Evolutionary conservation across 2,329 filamentous ascomycete genomes (phyloP).

Genomic region (Stromatinia cepivora): DNA sequence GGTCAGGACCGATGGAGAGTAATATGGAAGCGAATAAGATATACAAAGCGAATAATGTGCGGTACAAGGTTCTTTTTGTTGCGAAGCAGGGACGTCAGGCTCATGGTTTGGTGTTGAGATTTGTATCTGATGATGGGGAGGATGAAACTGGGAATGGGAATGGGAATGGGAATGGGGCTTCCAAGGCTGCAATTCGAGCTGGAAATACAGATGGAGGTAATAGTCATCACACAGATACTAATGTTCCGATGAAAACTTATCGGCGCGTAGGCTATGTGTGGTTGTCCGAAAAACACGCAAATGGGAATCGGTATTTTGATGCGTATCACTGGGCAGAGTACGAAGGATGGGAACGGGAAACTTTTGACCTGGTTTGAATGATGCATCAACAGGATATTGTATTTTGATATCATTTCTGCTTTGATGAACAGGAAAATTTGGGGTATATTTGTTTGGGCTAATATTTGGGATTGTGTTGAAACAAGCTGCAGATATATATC

Average conservation of each 20-base stretch:
- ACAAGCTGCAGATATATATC: too few species aligned
- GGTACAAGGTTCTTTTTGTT: not conserved
- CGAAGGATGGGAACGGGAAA: not conserved
- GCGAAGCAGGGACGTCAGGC: not conserved
- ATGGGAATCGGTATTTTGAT: not conserved
- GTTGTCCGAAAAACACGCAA: not conserved
- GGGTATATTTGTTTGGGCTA: too few species aligned
- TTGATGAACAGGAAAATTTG: too few species aligned
- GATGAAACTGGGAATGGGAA: not conserved
- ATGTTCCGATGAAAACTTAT: not conserved
- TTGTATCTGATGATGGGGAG: not conserved
- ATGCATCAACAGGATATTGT: too few species aligned
- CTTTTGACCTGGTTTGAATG: not conserved
- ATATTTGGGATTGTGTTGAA: too few species aligned
- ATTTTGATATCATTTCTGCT: too few species aligned
- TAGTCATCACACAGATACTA: not conserved
- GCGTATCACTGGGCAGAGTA: not conserved
- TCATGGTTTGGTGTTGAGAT: not conserved
- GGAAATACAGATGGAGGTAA: not conserved
- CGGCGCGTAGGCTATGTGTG: conserved; percentile 1
- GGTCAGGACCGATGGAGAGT: not conserved
- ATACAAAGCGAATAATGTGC: not conserved
- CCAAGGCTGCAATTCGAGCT: not conserved
- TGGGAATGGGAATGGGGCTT: not conserved
- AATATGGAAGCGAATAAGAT: not conserved